phyloP scores from a whole-genome alignment of 2,329 filamentous ascomycete species.

The Aspergillus floridensis region DNA sequence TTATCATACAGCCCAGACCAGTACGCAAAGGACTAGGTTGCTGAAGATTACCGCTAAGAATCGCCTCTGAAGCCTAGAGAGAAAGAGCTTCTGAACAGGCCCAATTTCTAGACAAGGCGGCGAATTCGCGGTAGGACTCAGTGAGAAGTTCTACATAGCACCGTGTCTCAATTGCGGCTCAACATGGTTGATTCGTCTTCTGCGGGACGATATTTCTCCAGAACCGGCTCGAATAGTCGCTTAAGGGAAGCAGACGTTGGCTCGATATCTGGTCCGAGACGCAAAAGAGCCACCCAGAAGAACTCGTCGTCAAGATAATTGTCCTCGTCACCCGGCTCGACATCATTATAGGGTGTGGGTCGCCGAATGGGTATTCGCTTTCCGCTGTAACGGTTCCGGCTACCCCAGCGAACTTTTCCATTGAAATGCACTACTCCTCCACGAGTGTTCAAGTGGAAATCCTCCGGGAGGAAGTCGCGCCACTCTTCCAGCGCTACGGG shows the following conservation, averaged over 20 bases:
- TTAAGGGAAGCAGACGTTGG: slow-evolving; percentile 14
- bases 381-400: slow-evolving; percentile 17
- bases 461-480: slow-evolving; percentile 45
- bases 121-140: too few species aligned
- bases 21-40: neutral
- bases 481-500: slow-evolving; percentile 51
- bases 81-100: neutral
- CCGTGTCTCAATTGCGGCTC: too few species aligned
- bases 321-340: slow-evolving; percentile 13
- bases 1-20: neutral
- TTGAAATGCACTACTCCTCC: slow-evolving; percentile 43
- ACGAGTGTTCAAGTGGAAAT: slow-evolving; percentile 36
- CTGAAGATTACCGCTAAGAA: neutral
- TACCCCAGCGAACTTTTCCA: slow-evolving; percentile 22
- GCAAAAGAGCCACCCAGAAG: slow-evolving; percentile 20
- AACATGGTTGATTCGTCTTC: neutral
- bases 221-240: slow-evolving; percentile 17
- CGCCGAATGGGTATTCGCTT: slow-evolving; percentile 22
- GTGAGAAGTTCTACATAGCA: too few species aligned
- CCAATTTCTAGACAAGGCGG: neutral
- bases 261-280: slow-evolving; percentile 3
- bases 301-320: slow-evolving; percentile 28
- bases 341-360: slow-evolving; percentile 12
- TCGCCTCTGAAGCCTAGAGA: neutral
- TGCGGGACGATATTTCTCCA: neutral